Conservation (phyloP, 78 protist genomes). For the Dictyostelium intermedium region DNA sequence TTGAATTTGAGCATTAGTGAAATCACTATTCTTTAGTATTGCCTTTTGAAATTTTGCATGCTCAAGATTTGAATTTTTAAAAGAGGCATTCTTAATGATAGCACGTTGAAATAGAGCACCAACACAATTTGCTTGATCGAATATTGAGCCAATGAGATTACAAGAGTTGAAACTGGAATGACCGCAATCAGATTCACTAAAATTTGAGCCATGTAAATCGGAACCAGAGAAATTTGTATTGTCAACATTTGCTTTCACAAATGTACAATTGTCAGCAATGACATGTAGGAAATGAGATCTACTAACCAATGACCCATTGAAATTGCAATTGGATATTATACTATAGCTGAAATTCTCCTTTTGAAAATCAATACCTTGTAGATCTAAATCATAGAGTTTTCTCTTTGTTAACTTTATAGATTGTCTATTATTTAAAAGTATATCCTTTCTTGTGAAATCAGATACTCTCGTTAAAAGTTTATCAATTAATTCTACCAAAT, state of each 20-base stretch:
- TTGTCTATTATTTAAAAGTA: not conserved
- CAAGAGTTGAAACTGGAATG: slow-evolving; percentile 65
- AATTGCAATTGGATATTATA: slow-evolving; percentile 11
- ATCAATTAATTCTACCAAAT: slow-evolving; percentile 9
- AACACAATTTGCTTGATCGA: slow-evolving; percentile 6
- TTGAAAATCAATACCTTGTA: slow-evolving; percentile 35
- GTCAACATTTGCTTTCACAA: not conserved
- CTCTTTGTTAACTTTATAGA: not conserved
- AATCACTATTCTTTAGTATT: slow-evolving; percentile 27
- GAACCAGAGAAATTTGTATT: slow-evolving; percentile 17
- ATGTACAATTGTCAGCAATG: not conserved
- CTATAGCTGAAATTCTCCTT: slow-evolving; percentile 25
- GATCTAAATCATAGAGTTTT: slow-evolving; percentile 24
- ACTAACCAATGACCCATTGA: not conserved
- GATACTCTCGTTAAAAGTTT: not conserved
- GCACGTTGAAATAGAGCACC: slow-evolving; percentile 67
- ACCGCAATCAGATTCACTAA: not conserved
- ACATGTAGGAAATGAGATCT: slow-evolving; percentile 34
- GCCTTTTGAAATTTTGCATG: slow-evolving; percentile 76
- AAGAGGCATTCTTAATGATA: slow-evolving; percentile 2
- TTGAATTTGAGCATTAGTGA: slow-evolving; percentile 20
- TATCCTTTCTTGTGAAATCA: slow-evolving; percentile 55
- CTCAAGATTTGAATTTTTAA: slow-evolving; percentile 26
- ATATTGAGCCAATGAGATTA: not conserved
- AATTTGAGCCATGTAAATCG: not conserved